Evolutionary conservation across 371 early-diverging fungal species (phyloP).

Genomic region (Zychaea mexicana): DNA sequence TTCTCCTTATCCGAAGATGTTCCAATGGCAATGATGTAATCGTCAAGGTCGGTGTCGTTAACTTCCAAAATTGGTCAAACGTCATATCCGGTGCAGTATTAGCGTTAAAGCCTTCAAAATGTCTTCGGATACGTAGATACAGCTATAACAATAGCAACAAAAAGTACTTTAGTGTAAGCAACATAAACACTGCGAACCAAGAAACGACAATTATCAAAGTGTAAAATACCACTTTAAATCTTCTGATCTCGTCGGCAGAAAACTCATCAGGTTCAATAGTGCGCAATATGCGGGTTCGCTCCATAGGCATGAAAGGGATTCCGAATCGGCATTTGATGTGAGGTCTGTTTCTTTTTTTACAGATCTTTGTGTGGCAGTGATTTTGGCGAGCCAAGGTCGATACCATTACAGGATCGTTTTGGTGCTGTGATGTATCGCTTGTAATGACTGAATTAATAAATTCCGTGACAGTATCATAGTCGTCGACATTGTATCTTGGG

Average conservation of each 20-base stretch:
- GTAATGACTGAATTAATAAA: not conserved
- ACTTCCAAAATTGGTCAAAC: too few relatives aligned
- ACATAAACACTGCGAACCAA: too few relatives aligned
- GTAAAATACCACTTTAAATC: not conserved
- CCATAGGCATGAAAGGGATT: not conserved
- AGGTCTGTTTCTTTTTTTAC: not conserved
- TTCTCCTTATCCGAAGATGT: too few relatives aligned
- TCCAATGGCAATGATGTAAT: too few relatives aligned
- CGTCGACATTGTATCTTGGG: not conserved
- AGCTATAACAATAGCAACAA: too few relatives aligned
- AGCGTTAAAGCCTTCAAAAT: too few relatives aligned
- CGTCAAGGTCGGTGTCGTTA: too few relatives aligned
- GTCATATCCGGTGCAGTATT: too few relatives aligned
- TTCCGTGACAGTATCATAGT: not conserved
- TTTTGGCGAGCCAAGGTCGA: not conserved
- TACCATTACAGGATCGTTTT: not conserved
- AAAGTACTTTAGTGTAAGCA: too few relatives aligned
- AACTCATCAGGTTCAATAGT: not conserved
- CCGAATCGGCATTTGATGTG: not conserved
- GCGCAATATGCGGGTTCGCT: not conserved
- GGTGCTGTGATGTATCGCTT: not conserved
- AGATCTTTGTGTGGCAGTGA: not conserved
- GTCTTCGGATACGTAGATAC: too few relatives aligned
- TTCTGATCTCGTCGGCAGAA: not conserved
- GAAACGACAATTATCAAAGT: too few relatives aligned